Conservation (phyloP, 1,139 yeast genomes). For the Candida tetrigidarum region DNA sequence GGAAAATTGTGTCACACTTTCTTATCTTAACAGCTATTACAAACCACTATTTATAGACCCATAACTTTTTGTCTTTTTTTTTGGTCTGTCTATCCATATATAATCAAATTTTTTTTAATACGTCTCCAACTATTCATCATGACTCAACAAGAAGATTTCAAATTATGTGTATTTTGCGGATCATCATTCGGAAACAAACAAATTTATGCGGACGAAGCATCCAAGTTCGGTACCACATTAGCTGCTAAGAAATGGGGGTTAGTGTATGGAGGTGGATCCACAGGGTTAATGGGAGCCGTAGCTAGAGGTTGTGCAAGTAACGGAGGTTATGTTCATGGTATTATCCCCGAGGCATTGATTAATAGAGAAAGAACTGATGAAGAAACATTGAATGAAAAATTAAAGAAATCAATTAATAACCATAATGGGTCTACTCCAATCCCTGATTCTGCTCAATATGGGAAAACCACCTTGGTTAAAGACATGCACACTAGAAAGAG, state of each 20-base stretch:
- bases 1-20: neutral
- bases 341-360: slow-evolving; percentile 83
- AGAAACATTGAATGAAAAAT: slow-evolving; percentile 50
- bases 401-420: slow-evolving; percentile 49
- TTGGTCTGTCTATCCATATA: too few species aligned
- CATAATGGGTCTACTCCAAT: slow-evolving; percentile 68
- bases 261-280: slow-evolving; percentile 92
- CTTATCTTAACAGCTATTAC: neutral
- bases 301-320: slow-evolving; percentile 71
- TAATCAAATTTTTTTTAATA: too few species aligned
- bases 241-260: slow-evolving; percentile 70
- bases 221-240: slow-evolving; percentile 59
- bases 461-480: slow-evolving; percentile 77
- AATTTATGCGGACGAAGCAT: slow-evolving; percentile 56
- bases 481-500: slow-evolving; percentile 93
- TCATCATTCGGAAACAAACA: slow-evolving; percentile 71
- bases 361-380: slow-evolving; percentile 65
- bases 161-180: slow-evolving; percentile 84
- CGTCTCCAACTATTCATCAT: too few species aligned
- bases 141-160: slow-evolving; percentile 13
- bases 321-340: slow-evolving; percentile 83
- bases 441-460: slow-evolving; percentile 64
- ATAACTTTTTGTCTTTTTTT: neutral
- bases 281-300: slow-evolving; percentile 84
- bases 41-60: too few species aligned